phyloP scores from a whole-genome alignment of 1,284 basidiomycete genomes.

The Grifola frondosa region DNA sequence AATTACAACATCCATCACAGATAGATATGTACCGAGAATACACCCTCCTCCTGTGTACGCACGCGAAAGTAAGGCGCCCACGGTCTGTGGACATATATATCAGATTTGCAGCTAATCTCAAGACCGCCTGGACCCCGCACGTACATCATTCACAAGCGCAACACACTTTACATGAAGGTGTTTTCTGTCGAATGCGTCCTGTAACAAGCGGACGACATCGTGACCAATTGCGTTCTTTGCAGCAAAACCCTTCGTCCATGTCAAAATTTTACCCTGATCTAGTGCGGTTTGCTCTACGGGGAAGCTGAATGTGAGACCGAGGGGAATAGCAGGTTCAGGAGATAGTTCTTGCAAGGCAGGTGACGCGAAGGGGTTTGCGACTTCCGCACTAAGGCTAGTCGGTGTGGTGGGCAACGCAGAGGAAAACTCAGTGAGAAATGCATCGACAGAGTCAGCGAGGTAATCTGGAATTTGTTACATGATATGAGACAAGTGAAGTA shows the following conservation, averaged over 20 bases:
- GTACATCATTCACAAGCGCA: slow-evolving; percentile 94
- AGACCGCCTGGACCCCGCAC: slow-evolving; percentile 29
- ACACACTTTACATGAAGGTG: slow-evolving; percentile 93
- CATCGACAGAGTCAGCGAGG: slow-evolving; percentile 93
- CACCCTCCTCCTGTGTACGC: slow-evolving; percentile 91
- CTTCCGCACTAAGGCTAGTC: slow-evolving; percentile 8
- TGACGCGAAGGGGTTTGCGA: slow-evolving; percentile 22
- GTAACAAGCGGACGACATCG: slow-evolving; percentile 90
- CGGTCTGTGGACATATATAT: slow-evolving; percentile 59
- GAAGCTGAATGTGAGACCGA: slow-evolving; percentile 95
- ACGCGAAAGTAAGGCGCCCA: slow-evolving; percentile 90
- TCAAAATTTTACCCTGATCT: slow-evolving; percentile 85
- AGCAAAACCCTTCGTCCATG: slow-evolving; percentile 97
- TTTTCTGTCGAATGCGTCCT: slow-evolving; percentile 92
- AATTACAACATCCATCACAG: not conserved
- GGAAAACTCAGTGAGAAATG: slow-evolving; percentile 76
- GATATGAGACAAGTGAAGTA: not conserved
- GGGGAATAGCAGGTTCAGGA: slow-evolving; percentile 47
- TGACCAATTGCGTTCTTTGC: slow-evolving; percentile 90
- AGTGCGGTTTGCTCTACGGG: slow-evolving; percentile 97
- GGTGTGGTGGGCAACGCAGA: slow-evolving; percentile 36
- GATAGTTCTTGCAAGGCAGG: slow-evolving; percentile 11
- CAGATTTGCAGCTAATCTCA: not conserved
- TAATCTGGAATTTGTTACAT: slow-evolving; percentile 61
- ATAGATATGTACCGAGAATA: slow-evolving; percentile 57